These are phyloP conservation scores for Dacryopinax spathularia DNA, from an alignment of 768 basidiomycete species.

Conservation along the genomic window DNA sequence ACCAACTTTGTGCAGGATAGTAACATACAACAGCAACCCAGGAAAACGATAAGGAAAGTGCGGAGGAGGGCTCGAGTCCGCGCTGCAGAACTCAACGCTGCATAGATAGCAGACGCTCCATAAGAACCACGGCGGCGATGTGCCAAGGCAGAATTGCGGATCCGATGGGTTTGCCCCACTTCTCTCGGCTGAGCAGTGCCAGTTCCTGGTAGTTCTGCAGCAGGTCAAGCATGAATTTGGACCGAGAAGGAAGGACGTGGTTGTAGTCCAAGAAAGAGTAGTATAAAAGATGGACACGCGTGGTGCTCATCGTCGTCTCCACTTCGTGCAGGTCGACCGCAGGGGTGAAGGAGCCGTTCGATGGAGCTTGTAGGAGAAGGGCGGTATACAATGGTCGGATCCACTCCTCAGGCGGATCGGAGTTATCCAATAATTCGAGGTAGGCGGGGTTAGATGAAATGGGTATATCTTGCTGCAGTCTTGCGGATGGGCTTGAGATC, in stretches of 20 bases:
- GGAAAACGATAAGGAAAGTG: background rate
- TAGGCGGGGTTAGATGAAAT: conserved; percentile 22
- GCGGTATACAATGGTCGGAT: conserved; percentile 45
- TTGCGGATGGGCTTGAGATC: conserved; percentile 28
- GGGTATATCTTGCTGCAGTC: conserved; percentile 21
- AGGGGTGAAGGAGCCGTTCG: conserved; percentile 30
- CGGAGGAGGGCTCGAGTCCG: too few relatives aligned
- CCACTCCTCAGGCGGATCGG: conserved; percentile 26
- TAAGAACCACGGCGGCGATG: conserved; percentile 37
- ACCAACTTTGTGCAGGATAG: background rate
- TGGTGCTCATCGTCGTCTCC: background rate
- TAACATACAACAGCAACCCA: conserved; percentile 1
- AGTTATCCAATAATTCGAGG: conserved; percentile 19
- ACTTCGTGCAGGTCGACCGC: conserved; percentile 24
- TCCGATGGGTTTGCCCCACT: conserved; percentile 26
- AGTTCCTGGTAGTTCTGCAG: conserved; percentile 57
- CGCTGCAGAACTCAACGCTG: too few relatives aligned
- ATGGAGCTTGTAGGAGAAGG: conserved; percentile 44
- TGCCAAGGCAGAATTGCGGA: conserved; percentile 49
- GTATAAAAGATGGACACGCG: conserved; percentile 50
- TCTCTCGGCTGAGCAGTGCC: conserved; percentile 39
- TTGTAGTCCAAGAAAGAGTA: conserved; percentile 32
- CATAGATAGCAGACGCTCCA: conserved; percentile 7
- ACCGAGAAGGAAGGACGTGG: conserved; percentile 20
- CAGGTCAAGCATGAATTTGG: conserved; percentile 38